These are phyloP conservation scores for Ganoderma sinense DNA, from an alignment of 1,284 basidiomycete species.

Conservation along the genomic window DNA sequence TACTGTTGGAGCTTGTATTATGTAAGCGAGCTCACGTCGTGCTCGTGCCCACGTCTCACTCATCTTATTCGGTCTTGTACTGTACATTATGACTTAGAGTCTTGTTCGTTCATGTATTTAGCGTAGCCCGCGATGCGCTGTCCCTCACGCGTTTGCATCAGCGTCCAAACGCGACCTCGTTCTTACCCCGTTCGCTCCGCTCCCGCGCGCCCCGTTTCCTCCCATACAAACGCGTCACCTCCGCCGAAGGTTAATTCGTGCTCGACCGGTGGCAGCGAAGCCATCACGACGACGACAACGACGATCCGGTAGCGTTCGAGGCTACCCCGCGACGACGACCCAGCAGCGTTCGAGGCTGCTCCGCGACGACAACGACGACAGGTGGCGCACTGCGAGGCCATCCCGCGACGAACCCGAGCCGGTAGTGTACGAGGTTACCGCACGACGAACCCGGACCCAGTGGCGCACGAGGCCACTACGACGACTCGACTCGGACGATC, in stretches of 20 bases:
- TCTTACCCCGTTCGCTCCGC: not conserved
- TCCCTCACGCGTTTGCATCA: not conserved
- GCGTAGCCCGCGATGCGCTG: not conserved
- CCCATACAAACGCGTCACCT: constrained; percentile 11
- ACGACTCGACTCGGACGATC: not conserved
- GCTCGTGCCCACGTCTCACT: too few relatives aligned
- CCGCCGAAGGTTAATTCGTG: constrained; percentile 17
- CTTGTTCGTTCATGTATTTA: too few relatives aligned
- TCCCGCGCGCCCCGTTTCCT: not conserved
- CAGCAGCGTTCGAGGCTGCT: not conserved
- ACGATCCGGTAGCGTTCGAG: not conserved
- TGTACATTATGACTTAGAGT: too few relatives aligned
- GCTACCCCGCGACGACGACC: not conserved
- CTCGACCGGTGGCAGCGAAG: constrained; percentile 7
- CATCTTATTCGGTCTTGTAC: too few relatives aligned
- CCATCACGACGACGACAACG: not conserved
- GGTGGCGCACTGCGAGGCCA: not conserved
- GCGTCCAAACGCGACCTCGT: not conserved
- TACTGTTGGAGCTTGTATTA: too few relatives aligned
- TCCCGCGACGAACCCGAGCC: too few relatives aligned
- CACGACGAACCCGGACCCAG: not conserved
- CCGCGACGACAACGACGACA: not conserved
- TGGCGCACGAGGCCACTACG: not conserved
- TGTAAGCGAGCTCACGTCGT: too few relatives aligned
- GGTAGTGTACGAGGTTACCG: not conserved